phyloP scores from a whole-genome alignment of 1,139 yeast species.

The Nakaseomyces nivariensis region DNA sequence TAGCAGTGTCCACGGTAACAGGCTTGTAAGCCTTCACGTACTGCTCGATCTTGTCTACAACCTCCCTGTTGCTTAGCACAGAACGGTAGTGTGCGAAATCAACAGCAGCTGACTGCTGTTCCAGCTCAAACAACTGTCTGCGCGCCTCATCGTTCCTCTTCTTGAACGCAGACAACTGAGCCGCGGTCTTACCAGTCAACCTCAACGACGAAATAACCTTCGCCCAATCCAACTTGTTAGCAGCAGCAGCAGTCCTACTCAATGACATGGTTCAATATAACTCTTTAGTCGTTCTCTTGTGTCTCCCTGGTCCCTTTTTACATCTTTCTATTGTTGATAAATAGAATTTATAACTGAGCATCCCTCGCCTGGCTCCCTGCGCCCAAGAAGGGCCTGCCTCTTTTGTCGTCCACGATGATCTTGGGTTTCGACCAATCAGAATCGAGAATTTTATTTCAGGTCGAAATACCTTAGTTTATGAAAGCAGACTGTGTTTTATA shows the following conservation, averaged over 20 bases:
- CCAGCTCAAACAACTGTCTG: constrained; percentile 62
- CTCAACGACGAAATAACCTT: constrained; percentile 82
- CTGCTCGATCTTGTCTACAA: constrained; percentile 73
- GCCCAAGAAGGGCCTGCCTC: no score
- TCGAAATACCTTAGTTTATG: no score
- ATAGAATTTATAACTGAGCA: no score
- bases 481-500: no score
- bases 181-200: constrained; percentile 84
- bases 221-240: constrained; percentile 92
- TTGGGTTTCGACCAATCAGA: neutral
- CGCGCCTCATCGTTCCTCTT: constrained; percentile 98
- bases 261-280: constrained; percentile 22
- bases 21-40: constrained; percentile 73
- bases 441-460: neutral
- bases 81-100: constrained; percentile 77
- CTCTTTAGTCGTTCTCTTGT: neutral
- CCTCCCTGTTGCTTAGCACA: constrained; percentile 68
- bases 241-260: constrained; percentile 62
- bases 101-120: constrained; percentile 65
- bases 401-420: neutral
- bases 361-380: no score
- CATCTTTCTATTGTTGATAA: no score
- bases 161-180: constrained; percentile 82
- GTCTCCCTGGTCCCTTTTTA: no score
- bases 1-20: constrained; percentile 72